Evolutionary conservation across 2,329 filamentous ascomycete species (phyloP), one percentile per base, ranked within the genome.

Genomic region (Cordyceps sp.): DNA sequence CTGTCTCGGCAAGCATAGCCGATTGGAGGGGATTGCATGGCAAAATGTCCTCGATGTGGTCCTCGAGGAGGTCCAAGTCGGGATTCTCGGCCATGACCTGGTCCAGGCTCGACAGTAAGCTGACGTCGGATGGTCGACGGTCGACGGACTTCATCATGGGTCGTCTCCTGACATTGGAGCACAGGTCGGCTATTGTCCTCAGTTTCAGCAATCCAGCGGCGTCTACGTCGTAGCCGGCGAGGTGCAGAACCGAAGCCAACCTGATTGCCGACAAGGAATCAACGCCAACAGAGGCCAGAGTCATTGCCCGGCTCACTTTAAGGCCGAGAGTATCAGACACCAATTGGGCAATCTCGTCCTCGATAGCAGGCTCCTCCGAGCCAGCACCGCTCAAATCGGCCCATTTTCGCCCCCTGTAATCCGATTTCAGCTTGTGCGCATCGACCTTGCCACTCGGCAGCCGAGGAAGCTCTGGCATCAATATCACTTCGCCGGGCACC

Each of bases 371-470:
- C 12, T 36, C 36, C 9, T 42, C 27, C 1, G 24, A 15, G 18
- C 17, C 5, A 5, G 20, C n/a, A 3, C 25, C 26, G 12, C 34
- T 32, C n/a, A 27, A 26, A 8, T 37, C 30, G 5, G 31, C 22
- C 29, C 34, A 25, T 25, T 43, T 47, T 26, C 29, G 33, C 20
- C 37, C 29, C 18, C 45, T 36, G 26, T 52, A 81, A 7, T 69
- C 57, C 1, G 57, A 47, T 41, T 73, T 62, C 7, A 93, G 55
- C 10, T 51, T 54, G 42, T 73, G 78, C 32, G 73, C 73, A 45
- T 93, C 79, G 12, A 86, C 65, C 46, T 94, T 94, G 1, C 86
- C 86, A 1, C 84, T 93, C 3, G 84, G 63, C 15, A 93, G 58
- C 32, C 77, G 73, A 1, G 84, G 84, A 34, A 93, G 75, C 8